Evolutionary conservation across 139 green algal species (phyloP), one percentile per base, ranked within the genome.

Genomic region (Auxenochlorella pyrenoidosa): DNA sequence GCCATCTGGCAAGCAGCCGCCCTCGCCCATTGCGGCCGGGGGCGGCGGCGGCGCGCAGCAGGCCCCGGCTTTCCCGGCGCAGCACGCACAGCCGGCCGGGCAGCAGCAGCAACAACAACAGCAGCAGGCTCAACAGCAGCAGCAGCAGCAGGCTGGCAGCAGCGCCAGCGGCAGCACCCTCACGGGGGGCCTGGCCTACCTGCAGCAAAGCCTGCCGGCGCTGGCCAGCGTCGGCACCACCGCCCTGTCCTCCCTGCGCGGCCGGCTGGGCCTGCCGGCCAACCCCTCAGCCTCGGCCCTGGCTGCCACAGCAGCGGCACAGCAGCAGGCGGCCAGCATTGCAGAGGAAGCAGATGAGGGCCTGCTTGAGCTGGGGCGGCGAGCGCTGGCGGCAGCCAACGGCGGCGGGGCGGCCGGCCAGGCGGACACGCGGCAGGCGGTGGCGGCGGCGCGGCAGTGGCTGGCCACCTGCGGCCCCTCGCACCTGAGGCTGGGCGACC

Each of bases 331-430:
- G 16, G 51, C 83, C 18, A 32, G 22, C 41, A 65, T 78, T 5
- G 18, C 21, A 0, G 81, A 86, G n/a, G 81, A 77, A 41, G 65
- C 65, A 0, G 86, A 90, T 24, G 65, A 82, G 36, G 86, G 34
- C 19, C 60, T 90, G 60, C 72, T 90, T 40, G 41, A 54, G 19
- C 78, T 90, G 32, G 86, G 86, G n/a, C 44, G 84, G 75, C 75
- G 75, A 26, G 84, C 26, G 21, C 63, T 79, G 47, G 44, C 47
- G 34, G 47, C 47, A 8, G 26, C 28, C 43, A n/a, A n/a, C n/a
- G 19, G 22, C 70, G 8, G 47, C 82, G 1, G 65, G 3, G 38
- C 38, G 18, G 5, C 3, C 19, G 36, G 34, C 18, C 32, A n/a
- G 38, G 36, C 59, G 4, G 76, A 60, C 41, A 12, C 32, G 51